Conservation (phyloP, 768 basidiomycete genomes). For the Rhizopogon vulgaris region DNA sequence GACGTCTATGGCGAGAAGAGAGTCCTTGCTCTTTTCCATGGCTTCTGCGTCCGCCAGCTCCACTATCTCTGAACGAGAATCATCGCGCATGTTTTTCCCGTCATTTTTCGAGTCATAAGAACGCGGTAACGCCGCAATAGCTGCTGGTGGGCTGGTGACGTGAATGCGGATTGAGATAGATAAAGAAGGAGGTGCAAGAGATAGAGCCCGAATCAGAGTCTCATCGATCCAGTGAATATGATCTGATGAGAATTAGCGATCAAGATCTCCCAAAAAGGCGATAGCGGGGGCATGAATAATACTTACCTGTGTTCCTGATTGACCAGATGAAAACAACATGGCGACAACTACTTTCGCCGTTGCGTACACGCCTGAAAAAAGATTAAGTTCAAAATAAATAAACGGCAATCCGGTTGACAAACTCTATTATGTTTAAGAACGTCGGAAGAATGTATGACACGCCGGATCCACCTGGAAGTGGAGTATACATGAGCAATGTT, state of each 20-base stretch:
- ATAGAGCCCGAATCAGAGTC: slow-evolving; percentile 19
- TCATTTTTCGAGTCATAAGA: slow-evolving; percentile 6
- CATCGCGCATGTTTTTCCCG: slow-evolving; percentile 14
- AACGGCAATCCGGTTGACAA: slow-evolving; percentile 2
- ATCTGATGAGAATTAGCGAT: slow-evolving; percentile 43
- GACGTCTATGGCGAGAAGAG: slow-evolving; percentile 15
- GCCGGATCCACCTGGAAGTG: no score
- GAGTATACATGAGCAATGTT: no score
- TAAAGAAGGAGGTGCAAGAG: background rate
- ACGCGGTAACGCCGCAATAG: background rate
- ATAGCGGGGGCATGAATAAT: background rate
- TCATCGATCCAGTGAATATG: no score
- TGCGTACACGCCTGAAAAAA: slow-evolving; percentile 11
- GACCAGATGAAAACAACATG: slow-evolving; percentile 43
- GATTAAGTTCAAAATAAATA: background rate
- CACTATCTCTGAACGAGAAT: slow-evolving; percentile 14
- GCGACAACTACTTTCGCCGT: slow-evolving; percentile 11
- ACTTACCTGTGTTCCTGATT: slow-evolving; percentile 36
- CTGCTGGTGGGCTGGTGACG: slow-evolving; percentile 23
- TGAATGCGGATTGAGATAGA: slow-evolving; percentile 20
- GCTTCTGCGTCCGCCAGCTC: slow-evolving; percentile 1
- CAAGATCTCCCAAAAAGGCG: slow-evolving; percentile 3
- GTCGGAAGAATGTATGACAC: slow-evolving; percentile 36
- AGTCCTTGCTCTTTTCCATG: slow-evolving; percentile 5
- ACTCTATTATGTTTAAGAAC: slow-evolving; percentile 33